Conservation (phyloP, 345 rosid genomes). For the Punica granatum region DNA sequence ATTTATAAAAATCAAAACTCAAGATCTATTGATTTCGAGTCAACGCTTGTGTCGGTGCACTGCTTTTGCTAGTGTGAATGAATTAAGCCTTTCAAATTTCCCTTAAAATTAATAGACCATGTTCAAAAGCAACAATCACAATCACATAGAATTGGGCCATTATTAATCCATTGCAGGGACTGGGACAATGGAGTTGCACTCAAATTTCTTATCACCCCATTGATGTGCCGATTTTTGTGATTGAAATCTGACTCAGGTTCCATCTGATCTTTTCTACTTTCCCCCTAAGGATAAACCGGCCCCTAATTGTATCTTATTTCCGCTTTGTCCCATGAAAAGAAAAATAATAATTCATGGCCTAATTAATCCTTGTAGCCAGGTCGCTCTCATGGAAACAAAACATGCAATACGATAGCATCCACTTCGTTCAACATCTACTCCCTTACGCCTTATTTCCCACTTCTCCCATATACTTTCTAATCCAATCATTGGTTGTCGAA, state of each 20-base stretch:
- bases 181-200: not conserved
- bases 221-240: not conserved
- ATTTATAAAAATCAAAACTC: no score
- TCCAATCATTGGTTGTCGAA: no score
- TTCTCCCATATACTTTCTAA: not conserved
- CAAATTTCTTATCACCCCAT: not conserved
- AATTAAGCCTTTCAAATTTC: no score
- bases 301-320: not conserved
- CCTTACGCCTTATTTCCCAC: not conserved
- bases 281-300: not conserved
- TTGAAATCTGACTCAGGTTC: not conserved
- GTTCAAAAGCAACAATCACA: not conserved
- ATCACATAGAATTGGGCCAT: not conserved
- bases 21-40: no score
- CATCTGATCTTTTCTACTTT: not conserved
- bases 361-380: not conserved
- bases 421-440: not conserved
- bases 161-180: not conserved
- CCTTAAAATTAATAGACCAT: no score
- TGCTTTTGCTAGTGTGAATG: no score
- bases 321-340: not conserved
- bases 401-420: not conserved
- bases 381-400: not conserved
- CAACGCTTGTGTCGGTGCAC: no score
- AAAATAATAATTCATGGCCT: not conserved